Evolutionary conservation across 192 early-diverging fungal genomes (phyloP), one percentile per base, ranked within the genome.

Genomic region (Coemansia nantahalensis): DNA sequence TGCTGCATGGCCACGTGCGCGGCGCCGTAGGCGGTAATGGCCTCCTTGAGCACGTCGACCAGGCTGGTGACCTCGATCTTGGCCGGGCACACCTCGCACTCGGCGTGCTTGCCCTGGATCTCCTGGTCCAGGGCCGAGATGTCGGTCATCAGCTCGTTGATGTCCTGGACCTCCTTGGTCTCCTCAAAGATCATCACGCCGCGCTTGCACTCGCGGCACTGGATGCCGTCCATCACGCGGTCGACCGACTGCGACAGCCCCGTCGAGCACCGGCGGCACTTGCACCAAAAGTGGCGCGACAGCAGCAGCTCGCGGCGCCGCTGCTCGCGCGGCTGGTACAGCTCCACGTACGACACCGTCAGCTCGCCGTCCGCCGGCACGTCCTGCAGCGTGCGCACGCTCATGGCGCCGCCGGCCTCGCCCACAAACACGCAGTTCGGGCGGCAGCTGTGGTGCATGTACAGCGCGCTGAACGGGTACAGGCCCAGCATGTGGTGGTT

Each of bases 271-370:
- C 89, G 66, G 36, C 56, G 62, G 62, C 89, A 90, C 64, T 83
- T 77, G 75, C 89, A 90, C 85, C 85, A 88, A 60, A 89, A 88
- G 54, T 83, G 84, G 17, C 83, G 86, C 33, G 81, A 68, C 21
- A 73, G 54, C 47, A 86, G 71, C 13, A 90, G 70, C 31, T 86
- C 82, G 26, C 81, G 79, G 16, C 87, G 80, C 21, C 89, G 78
- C 70, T 90, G 83, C 59, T 86, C 79, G 47, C 82, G 78, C 19
- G 84, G 78, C 42, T 80, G 79, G 61, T 76, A 87, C 28, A 90
- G 66, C 53, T 90, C 87, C 22, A 84, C 85, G 42, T 84, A 90
- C 37, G 76, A 72, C 21, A 90, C 75, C 8, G 75, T 79, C 23
- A 90, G 70, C 23, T 84, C 85, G 10, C 81, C 66, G 23, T 82